Percentiles rank a stretch among this genome's conserved stretches.
Conservation (phyloP, 2,329 filamentous ascomycete species). For the Magnaporthiopsis rhizophila region DNA sequence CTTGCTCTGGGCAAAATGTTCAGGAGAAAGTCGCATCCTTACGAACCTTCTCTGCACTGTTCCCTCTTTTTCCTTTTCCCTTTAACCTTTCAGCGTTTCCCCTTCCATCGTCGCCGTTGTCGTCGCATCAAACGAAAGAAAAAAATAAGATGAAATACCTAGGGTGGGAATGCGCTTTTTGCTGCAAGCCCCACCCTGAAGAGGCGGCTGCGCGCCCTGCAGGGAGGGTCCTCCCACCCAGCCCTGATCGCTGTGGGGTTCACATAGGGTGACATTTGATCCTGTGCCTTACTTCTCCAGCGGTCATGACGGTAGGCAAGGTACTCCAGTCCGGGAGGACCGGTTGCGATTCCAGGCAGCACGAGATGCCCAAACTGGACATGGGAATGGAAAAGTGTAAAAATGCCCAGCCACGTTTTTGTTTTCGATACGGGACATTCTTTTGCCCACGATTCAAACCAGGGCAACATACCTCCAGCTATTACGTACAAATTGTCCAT, state of each 20-base stretch:
- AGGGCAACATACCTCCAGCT: not conserved
- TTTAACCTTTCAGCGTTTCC: not conserved
- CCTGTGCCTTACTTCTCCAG: not conserved
- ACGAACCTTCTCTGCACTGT: not conserved
- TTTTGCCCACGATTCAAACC: not conserved
- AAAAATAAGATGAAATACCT: not conserved
- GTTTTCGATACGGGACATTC: not conserved
- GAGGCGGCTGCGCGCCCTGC: not conserved
- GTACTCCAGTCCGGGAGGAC: not conserved
- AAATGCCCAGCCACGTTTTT: not conserved
- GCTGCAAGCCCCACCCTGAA: not conserved
- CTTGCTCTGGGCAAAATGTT: not conserved
- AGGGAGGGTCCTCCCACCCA: not conserved
- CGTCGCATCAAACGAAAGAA: not conserved
- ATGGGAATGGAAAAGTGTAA: no score
- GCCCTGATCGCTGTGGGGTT: not conserved
- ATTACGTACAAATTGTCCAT: not conserved
- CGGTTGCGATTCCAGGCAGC: no score
- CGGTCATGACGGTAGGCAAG: not conserved
- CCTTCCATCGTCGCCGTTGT: not conserved
- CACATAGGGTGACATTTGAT: not conserved
- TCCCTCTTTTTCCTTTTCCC: not conserved
- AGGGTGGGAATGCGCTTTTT: not conserved
- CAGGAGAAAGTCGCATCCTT: not conserved
- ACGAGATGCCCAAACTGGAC: not conserved